A percentile compares a stretch with the other conserved stretches of the same genome.
Conservation (phyloP, 768 basidiomycete species). For the Lactarius deliciosus region DNA sequence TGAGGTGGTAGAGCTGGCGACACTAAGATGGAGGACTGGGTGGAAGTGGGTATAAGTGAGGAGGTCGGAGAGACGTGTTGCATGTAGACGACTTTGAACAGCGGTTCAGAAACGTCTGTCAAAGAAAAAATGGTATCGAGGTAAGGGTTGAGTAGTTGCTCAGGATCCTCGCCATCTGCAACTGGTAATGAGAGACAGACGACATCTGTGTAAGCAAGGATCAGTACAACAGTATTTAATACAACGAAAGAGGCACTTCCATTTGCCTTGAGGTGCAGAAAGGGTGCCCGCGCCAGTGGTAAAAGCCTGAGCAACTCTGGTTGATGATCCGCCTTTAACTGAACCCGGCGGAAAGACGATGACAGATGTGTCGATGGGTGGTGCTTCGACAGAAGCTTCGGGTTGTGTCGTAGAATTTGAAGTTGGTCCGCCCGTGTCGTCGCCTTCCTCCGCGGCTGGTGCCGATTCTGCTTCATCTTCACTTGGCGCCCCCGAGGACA, state of each 20-base stretch:
- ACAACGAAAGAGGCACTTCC: conserved; percentile 41
- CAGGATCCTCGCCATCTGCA: conserved; percentile 20
- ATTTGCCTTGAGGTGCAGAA: conserved; percentile 72
- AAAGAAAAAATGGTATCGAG: conserved; percentile 30
- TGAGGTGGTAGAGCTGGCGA: conserved; percentile 16
- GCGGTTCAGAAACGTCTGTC: conserved; percentile 16
- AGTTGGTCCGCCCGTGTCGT: neutral
- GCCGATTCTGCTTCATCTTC: conserved; percentile 29
- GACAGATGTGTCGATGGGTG: conserved; percentile 58
- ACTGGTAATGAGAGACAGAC: conserved; percentile 29
- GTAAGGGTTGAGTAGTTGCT: conserved; percentile 34
- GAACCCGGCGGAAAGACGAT: conserved; percentile 75
- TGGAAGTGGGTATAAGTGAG: neutral
- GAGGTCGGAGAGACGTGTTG: conserved; percentile 7
- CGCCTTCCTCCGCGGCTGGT: conserved; percentile 17
- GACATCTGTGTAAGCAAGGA: conserved; percentile 17
- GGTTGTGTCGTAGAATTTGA: neutral
- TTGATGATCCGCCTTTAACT: conserved; percentile 47
- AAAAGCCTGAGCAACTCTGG: conserved; percentile 54
- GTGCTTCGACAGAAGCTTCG: conserved; percentile 1
- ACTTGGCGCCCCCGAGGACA: conserved; percentile 30
- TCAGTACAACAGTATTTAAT: neutral
- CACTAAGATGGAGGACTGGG: conserved; percentile 11
- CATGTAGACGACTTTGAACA: conserved; percentile 24
- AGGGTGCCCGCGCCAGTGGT: conserved; percentile 72